These are phyloP conservation scores for Penicillium ochrochloron DNA, from an alignment of 495 filamentous ascomycete genomes.

Conservation along the genomic window DNA sequence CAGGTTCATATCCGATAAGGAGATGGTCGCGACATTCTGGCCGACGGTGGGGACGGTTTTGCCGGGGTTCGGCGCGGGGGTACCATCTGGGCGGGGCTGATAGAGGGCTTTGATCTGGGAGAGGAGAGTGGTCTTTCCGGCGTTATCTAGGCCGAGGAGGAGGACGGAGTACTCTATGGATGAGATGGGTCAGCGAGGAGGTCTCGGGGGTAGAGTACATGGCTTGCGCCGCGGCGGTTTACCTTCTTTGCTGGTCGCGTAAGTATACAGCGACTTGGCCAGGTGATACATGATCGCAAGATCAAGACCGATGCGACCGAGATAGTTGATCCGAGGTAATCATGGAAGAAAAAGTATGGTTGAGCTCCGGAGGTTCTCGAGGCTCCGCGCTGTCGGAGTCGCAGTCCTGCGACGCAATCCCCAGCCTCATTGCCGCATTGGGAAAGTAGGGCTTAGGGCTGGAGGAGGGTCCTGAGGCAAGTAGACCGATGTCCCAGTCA, in stretches of 20 bases:
- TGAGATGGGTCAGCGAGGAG: neutral
- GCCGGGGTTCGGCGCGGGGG: constrained; percentile 55
- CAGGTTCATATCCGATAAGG: constrained; percentile 87
- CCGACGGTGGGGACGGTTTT: constrained; percentile 95
- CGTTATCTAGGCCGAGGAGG: constrained; percentile 95
- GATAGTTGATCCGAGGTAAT: constrained; percentile 15
- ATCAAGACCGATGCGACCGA: constrained; percentile 26
- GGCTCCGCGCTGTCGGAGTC: neutral
- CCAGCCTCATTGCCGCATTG: constrained; percentile 26
- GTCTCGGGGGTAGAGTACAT: neutral
- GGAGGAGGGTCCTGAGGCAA: neutral
- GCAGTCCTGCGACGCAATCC: constrained; percentile 24
- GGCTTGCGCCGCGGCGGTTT: constrained; percentile 14
- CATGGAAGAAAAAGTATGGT: constrained; percentile 26
- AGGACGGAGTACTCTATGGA: constrained; percentile 90
- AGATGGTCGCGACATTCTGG: constrained; percentile 92
- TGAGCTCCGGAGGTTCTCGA: neutral
- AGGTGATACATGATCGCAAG: constrained; percentile 86
- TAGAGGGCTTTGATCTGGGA: constrained; percentile 92
- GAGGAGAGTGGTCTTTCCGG: constrained; percentile 97
- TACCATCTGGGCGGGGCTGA: constrained; percentile 62
- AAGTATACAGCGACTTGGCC: constrained; percentile 89
- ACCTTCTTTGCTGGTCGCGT: constrained; percentile 96
- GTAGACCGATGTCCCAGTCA: neutral
- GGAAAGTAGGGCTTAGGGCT: constrained; percentile 43